These are phyloP conservation scores for Tylopilus balloui DNA, from an alignment of 768 basidiomycete genomes.

Conservation along the genomic window DNA sequence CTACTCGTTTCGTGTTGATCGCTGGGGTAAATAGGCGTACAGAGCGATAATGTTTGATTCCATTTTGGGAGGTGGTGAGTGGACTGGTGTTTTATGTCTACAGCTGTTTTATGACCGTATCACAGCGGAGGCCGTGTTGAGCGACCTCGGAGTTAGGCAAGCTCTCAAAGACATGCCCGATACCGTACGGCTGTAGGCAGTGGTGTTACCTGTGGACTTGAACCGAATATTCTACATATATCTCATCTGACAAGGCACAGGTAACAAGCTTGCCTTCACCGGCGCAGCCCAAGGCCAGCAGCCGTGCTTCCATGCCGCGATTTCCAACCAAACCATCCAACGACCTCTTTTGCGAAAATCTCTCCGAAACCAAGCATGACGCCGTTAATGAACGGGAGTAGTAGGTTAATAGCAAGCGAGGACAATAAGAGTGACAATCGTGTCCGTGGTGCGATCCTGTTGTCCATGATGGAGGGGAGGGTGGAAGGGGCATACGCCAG, in stretches of 20 bases:
- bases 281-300: conserved; percentile 25
- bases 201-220: not conserved
- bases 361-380: conserved; percentile 97
- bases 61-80: conserved; percentile 24
- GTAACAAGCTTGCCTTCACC: conserved; percentile 6
- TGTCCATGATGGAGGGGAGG: conserved; percentile 69
- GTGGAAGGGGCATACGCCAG: conserved; percentile 39
- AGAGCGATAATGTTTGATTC: conserved; percentile 19
- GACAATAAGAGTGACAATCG: conserved; percentile 66
- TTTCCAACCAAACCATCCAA: conserved; percentile 48
- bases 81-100: not conserved
- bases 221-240: not conserved
- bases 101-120: not conserved
- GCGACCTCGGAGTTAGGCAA: conserved; percentile 57
- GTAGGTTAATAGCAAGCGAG: conserved; percentile 76
- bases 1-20: not conserved
- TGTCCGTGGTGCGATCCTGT: conserved; percentile 58
- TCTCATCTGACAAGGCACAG: not conserved
- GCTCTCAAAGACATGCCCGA: conserved; percentile 53
- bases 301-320: conserved; percentile 20
- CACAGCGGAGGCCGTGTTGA: conserved; percentile 53
- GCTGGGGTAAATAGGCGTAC: conserved; percentile 15
- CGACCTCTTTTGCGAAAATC: conserved; percentile 80
- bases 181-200: conserved; percentile 40
- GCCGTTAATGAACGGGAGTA: conserved; percentile 87